These are phyloP conservation scores for Colletotrichum lupini DNA, from an alignment of 2,329 filamentous ascomycete species.

Conservation along the genomic window DNA sequence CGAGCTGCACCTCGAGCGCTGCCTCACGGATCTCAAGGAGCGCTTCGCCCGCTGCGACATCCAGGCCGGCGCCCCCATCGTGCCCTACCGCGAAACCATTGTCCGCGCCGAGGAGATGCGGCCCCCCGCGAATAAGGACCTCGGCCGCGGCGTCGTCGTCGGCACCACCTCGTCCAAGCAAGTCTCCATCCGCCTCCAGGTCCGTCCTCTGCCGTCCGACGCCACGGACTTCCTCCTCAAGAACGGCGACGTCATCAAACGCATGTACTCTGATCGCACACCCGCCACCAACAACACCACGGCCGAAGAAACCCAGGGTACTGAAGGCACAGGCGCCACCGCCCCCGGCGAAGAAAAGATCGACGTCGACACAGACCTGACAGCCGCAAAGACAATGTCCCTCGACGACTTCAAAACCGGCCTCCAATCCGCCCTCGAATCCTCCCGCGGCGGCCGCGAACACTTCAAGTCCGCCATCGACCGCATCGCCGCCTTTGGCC, in stretches of 20 bases:
- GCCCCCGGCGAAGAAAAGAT: conserved; percentile 45
- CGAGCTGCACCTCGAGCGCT: conserved; percentile 93
- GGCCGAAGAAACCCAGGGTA: conserved; percentile 40
- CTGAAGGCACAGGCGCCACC: background rate
- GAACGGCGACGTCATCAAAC: conserved; percentile 82
- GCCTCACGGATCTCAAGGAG: conserved; percentile 91
- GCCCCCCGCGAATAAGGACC: conserved; percentile 83
- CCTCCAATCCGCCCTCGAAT: conserved; percentile 75
- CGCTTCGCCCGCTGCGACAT: conserved; percentile 95
- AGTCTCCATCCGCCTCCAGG: conserved; percentile 79
- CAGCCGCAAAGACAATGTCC: conserved; percentile 71
- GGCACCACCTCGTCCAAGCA: conserved; percentile 87
- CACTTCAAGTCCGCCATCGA: conserved; percentile 82
- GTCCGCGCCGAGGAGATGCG: conserved; percentile 92
- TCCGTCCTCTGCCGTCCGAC: conserved; percentile 79
- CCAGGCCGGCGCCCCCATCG: conserved; percentile 92
- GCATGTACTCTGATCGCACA: conserved; percentile 78
- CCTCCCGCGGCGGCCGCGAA: conserved; percentile 75
- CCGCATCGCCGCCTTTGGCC: conserved; percentile 90
- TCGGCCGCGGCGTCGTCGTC: conserved; percentile 84
- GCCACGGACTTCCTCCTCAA: conserved; percentile 89
- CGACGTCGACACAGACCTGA: conserved; percentile 66
- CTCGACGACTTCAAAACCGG: conserved; percentile 81
- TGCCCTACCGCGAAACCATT: conserved; percentile 94
- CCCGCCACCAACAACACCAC: conserved; percentile 41